A percentile compares a stretch with the other conserved stretches of the same genome.
Conservation (phyloP, 225 moss, liverwort and hornwort species). For the Pseudisothecium myosuroides region DNA sequence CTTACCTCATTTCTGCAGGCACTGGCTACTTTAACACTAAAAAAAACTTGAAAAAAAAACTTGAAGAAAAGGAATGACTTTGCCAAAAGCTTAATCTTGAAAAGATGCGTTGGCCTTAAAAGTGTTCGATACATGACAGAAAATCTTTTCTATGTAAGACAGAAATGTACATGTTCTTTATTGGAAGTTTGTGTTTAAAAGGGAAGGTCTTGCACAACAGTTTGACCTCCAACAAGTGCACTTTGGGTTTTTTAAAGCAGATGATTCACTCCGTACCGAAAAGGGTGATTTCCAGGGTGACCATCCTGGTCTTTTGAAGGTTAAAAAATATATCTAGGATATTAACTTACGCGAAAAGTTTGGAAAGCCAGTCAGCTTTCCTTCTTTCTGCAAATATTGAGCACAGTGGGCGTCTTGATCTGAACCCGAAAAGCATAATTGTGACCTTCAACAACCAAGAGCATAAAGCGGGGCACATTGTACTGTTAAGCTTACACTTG, state of each 20-base stretch:
- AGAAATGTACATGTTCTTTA: not conserved
- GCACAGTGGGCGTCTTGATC: not conserved
- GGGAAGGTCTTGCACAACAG: not conserved
- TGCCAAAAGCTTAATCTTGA: not conserved
- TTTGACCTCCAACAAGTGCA: not conserved
- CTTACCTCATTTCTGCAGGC: not conserved
- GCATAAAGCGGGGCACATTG: not conserved
- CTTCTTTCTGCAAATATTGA: not conserved
- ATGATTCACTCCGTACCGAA: not conserved
- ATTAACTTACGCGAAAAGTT: not conserved
- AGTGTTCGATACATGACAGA: not conserved
- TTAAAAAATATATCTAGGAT: not conserved
- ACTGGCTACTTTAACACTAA: too few species aligned
- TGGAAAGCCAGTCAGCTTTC: not conserved
- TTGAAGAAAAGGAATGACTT: not conserved
- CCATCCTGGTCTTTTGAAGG: accelerated
- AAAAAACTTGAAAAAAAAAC: too few species aligned
- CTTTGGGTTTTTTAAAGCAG: not conserved
- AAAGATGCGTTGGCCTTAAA: not conserved
- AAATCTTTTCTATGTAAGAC: not conserved
- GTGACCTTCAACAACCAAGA: not conserved
- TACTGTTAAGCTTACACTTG: not conserved
- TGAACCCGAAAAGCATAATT: not conserved
- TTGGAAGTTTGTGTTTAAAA: not conserved
- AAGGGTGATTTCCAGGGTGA: not conserved